Conservation (phyloP, 1,284 basidiomycete genomes). For the Heterobasidion occidentale region DNA sequence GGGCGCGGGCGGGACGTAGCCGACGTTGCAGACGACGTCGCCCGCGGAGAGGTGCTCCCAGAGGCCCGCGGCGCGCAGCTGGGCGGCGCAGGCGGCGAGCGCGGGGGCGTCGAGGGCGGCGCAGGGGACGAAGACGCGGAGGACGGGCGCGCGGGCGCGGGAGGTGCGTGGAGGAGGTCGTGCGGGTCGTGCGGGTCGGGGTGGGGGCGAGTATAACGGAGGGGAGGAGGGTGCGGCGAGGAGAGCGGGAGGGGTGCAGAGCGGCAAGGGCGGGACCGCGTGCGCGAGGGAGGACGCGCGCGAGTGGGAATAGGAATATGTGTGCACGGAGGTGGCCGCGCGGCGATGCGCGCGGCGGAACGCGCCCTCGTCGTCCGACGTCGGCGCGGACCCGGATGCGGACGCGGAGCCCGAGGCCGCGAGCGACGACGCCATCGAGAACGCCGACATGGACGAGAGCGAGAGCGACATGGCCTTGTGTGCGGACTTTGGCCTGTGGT, state of each 20-base stretch:
- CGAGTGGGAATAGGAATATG: too few species aligned
- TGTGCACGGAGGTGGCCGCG: constrained; percentile 22
- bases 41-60: constrained; percentile 68
- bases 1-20: constrained; percentile 46
- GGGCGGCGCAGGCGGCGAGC: constrained; percentile 52
- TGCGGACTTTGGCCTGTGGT: too few species aligned
- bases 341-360: constrained; percentile 22
- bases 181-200: constrained; percentile 22
- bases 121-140: constrained; percentile 70
- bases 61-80: constrained; percentile 52
- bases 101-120: constrained; percentile 39
- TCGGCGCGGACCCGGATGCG: neutral
- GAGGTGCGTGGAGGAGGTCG: constrained; percentile 50
- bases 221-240: constrained; percentile 7
- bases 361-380: constrained; percentile 22
- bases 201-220: constrained; percentile 27
- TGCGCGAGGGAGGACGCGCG: constrained; percentile 2
- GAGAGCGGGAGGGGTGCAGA: constrained; percentile 15
- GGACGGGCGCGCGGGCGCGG: constrained; percentile 58
- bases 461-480: too few species aligned
- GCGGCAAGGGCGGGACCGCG: constrained; percentile 34
- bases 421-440: too few species aligned
- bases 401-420: neutral
- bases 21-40: constrained; percentile 71
- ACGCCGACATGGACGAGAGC: too few species aligned